Percentiles rank a stretch among this genome's conserved stretches.
Conservation (phyloP, 1,284 basidiomycete species). For the Bjerkandera adusta region DNA sequence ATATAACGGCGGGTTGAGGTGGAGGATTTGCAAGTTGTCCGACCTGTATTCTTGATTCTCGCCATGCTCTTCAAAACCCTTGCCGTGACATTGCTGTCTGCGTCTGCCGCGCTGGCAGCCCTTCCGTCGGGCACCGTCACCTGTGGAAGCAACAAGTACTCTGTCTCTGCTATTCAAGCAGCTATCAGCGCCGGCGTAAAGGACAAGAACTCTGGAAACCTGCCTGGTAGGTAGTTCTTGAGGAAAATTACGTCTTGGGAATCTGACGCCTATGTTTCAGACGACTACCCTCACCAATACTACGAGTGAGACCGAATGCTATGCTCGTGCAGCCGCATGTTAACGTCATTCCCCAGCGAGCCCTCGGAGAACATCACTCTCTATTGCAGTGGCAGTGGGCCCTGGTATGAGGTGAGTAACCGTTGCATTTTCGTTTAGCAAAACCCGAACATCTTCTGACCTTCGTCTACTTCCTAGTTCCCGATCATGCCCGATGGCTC, state of each 20-base stretch:
- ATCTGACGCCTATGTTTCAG: constrained; percentile 2
- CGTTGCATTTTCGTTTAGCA: no score
- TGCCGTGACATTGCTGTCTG: constrained; percentile 10
- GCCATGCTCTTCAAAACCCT: constrained; percentile 14
- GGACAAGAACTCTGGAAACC: constrained; percentile 19
- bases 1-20: no score
- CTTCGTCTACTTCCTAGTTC: constrained; percentile 18
- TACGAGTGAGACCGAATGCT: constrained; percentile 12
- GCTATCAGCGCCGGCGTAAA: constrained; percentile 26
- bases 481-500: constrained; percentile 24
- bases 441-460: background rate
- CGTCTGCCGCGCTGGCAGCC: constrained; percentile 13
- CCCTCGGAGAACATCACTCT: constrained; percentile 16
- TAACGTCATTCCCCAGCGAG: no score
- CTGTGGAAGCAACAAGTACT: constrained; percentile 26
- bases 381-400: constrained; percentile 18
- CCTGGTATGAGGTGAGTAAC: constrained; percentile 16
- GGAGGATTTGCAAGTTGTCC: no score
- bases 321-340: no score
- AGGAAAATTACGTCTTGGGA: no score
- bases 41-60: no score
- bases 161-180: constrained; percentile 20
- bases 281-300: constrained; percentile 22
- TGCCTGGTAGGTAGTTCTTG: constrained; percentile 16
- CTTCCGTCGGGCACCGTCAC: constrained; percentile 28